A percentile compares a stretch with the other conserved stretches of the same genome.
Conservation (phyloP, 345 rosid species). For the Citrus sp. region DNA sequence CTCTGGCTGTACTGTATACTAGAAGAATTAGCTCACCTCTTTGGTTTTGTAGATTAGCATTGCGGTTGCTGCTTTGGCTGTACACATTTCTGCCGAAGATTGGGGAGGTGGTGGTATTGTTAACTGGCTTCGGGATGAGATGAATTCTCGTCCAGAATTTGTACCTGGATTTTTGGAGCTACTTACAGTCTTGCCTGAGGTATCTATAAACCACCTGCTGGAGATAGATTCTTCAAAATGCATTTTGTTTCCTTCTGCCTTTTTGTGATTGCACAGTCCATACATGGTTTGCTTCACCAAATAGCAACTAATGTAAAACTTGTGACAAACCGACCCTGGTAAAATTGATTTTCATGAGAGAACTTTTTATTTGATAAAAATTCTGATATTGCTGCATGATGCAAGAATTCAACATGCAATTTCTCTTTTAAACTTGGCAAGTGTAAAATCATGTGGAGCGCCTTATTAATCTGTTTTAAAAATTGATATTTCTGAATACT, state of each 20-base stretch:
- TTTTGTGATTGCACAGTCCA: background rate
- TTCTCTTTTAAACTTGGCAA: background rate
- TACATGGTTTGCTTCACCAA: background rate
- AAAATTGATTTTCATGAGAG: background rate
- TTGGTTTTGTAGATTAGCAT: conserved; percentile 83
- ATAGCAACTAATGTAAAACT: background rate
- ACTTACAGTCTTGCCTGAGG: conserved; percentile 96
- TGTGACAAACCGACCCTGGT: background rate
- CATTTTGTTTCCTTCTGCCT: background rate
- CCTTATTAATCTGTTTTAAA: background rate
- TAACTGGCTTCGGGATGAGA: conserved; percentile 91
- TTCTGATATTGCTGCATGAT: background rate
- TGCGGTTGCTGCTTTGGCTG: conserved; percentile 99
- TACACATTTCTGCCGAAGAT: conserved; percentile 90
- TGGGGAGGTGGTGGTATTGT: conserved; percentile 97
- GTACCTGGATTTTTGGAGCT: conserved; percentile 97
- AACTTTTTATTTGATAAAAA: background rate
- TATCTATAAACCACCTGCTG: conserved; percentile 21
- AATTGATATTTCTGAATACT: background rate
- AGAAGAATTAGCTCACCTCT: conserved; percentile 14
- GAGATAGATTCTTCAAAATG: background rate
- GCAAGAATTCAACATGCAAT: background rate
- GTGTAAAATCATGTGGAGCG: background rate
- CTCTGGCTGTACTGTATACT: background rate
- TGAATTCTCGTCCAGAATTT: conserved; percentile 90